Base-by-base conservation (phyloP, 2,329 filamentous ascomycete genomes). In the Alternaria gansuensis region DNA sequence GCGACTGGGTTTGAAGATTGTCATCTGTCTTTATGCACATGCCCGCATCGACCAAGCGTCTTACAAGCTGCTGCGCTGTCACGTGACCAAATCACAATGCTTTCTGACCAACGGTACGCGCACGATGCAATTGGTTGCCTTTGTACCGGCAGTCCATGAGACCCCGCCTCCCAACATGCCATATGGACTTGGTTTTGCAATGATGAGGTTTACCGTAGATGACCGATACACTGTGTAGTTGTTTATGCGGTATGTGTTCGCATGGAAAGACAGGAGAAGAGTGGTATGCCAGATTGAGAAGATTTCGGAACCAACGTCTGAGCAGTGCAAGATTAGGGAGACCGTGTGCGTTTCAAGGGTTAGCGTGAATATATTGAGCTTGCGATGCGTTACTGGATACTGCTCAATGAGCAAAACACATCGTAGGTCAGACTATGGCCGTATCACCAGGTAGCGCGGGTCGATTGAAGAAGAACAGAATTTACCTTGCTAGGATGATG, bases 121-220 rank as follows among this genome's bases (percentile, higher is more conserved):
- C 72, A 77, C 73, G 63, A 74, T 78, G 65, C 77, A 48, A 29
- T 48, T 48, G 14, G 31, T 48, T 21, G 76, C 54, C 72, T 78
- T 64, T 74, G 77, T 54, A 66, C 74, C 9, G 65, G 65, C 61
- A 74, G 73, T 60, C 14, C 54, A 68, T 41, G 75, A 81, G 65
- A 79, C 37, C 69, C 73, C 34, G 70, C 75, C 46, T 69, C 80
- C 39, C 66, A 66, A 24, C 62, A 62, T 24, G 79, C 80, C 26
- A 24, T 46, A n/a, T 23, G 40, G 23, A 14, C 26, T 43, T n/a
- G n/a, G 40, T 28, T 17, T 17, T 17, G 10, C 13, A 24, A 24
- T 43, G 13, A 3, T 3, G 23, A 43, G 40, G 26, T 43, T 5
- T 43, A n/a, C 21, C 13, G 4, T 46, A 6, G 17, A 46, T 31